These are phyloP conservation scores for Malus domestica DNA, from an alignment of 306 rosid genomes.

Conservation along the genomic window DNA sequence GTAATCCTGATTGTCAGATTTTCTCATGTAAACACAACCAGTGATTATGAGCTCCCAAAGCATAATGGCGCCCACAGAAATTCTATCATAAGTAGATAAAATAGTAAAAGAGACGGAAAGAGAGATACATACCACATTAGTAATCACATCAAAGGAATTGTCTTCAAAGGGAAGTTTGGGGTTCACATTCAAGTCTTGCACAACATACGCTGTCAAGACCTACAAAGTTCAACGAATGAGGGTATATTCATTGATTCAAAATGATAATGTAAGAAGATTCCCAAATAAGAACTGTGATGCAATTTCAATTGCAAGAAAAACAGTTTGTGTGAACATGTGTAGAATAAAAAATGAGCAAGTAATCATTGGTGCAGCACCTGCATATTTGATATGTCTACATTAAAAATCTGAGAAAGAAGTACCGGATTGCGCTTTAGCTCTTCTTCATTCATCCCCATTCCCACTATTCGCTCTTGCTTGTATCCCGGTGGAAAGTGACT, in stretches of 20 bases:
- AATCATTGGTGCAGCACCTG: too few relatives aligned
- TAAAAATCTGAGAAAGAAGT: neutral
- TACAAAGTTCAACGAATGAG: slow-evolving; percentile 19
- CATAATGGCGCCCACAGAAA: neutral
- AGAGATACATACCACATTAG: slow-evolving; percentile 54
- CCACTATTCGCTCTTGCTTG: slow-evolving; percentile 68
- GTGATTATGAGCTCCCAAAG: neutral
- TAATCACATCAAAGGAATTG: slow-evolving; percentile 59
- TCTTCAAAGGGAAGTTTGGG: slow-evolving; percentile 67
- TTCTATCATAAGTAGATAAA: neutral
- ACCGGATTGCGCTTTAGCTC: slow-evolving; percentile 72
- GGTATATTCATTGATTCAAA: neutral
- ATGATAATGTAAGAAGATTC: neutral
- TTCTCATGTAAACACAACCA: neutral
- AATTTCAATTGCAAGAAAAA: neutral
- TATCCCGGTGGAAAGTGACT: slow-evolving; percentile 81
- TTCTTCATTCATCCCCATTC: slow-evolving; percentile 76
- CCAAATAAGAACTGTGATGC: neutral
- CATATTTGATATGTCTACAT: too few relatives aligned
- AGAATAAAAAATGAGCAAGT: neutral
- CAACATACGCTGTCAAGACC: slow-evolving; percentile 64
- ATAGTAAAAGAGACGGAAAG: neutral
- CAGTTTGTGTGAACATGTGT: neutral
- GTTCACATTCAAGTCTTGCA: slow-evolving; percentile 67
- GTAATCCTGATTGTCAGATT: too few relatives aligned